phyloP scores from a whole-genome alignment of 768 basidiomycete species.

The Grammothele lineata region DNA sequence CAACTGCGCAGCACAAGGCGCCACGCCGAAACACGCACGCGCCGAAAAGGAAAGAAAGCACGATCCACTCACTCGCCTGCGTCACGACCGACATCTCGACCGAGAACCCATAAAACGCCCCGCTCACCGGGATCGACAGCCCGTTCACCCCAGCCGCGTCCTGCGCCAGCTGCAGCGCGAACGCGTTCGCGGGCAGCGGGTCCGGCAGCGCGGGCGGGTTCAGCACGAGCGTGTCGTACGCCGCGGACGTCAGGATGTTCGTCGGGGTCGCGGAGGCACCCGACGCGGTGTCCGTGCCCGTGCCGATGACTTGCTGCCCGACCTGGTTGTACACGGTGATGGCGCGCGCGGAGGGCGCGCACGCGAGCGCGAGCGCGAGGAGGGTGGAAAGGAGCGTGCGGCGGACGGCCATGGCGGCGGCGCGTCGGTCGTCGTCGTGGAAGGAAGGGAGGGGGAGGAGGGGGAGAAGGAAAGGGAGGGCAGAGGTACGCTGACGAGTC shows the following conservation, averaged over 20 bases:
- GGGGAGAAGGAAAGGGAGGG: not conserved
- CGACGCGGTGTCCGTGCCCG: conserved; percentile 21
- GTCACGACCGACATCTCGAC: conserved; percentile 72
- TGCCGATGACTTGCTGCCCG: conserved; percentile 13
- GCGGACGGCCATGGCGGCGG: conserved; percentile 2
- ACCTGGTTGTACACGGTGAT: conserved; percentile 21
- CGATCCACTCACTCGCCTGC: conserved; percentile 49
- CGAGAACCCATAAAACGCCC: conserved; percentile 69
- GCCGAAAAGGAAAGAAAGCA: not conserved
- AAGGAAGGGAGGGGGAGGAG: not conserved
- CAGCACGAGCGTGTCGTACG: conserved; percentile 50
- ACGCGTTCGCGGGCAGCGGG: conserved; percentile 39
- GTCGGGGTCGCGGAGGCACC: conserved; percentile 33
- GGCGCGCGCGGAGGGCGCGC: conserved; percentile 4
- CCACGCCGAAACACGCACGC: no score
- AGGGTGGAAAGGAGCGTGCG: conserved; percentile 9
- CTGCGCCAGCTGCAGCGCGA: conserved; percentile 37
- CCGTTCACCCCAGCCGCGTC: conserved; percentile 19
- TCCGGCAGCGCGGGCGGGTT: conserved; percentile 46
- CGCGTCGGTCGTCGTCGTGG: no score
- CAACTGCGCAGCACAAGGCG: no score
- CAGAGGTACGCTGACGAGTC: no score
- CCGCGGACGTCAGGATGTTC: conserved; percentile 42
- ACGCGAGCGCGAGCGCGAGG: no score
- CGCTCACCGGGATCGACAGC: conserved; percentile 41